A percentile compares a stretch with the other conserved stretches of the same genome.
These are phyloP conservation scores for Acanthamoeba rhysodes DNA, from an alignment of 208 protist species.

Conservation along the genomic window DNA sequence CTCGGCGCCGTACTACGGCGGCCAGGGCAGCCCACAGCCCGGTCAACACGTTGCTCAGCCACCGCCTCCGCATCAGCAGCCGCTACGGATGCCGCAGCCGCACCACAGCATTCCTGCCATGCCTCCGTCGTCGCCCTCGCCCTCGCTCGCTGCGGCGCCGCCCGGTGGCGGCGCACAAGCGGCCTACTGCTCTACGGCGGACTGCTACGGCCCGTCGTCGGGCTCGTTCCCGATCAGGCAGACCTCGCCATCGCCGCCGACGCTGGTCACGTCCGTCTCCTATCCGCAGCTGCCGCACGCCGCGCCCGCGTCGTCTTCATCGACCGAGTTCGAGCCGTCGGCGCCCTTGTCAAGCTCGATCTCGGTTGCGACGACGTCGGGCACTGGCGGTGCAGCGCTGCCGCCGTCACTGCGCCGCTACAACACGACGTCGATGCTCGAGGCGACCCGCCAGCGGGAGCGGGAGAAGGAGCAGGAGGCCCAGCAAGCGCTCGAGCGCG, in stretches of 20 bases:
- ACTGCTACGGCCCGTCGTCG: conserved; percentile 23
- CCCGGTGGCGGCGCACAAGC: background rate
- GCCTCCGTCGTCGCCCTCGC: background rate
- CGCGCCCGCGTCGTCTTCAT: background rate
- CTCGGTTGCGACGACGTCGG: background rate
- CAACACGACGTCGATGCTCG: background rate
- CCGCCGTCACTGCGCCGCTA: background rate
- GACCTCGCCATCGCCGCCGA: background rate
- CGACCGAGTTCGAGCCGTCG: background rate
- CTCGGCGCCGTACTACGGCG: background rate
- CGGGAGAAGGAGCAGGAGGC: conserved; percentile 13
- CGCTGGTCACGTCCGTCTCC: background rate
- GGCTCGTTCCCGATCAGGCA: background rate
- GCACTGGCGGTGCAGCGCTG: background rate
- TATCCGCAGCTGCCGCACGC: conserved; percentile 40
- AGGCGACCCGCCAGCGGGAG: conserved; percentile 21
- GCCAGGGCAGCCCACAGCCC: no score
- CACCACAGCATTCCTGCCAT: background rate
- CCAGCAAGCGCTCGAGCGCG: background rate
- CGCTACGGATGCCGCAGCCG: background rate
- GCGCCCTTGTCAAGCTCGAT: background rate
- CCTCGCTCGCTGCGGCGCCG: background rate
- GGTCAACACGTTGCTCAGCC: background rate
- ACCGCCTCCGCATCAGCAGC: background rate
- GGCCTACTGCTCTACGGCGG: conserved; percentile 17